Evolutionary conservation across 345 rosid genomes (phyloP), one percentile per base, ranked within the genome.

Genomic region (Limnanthes douglasii): DNA sequence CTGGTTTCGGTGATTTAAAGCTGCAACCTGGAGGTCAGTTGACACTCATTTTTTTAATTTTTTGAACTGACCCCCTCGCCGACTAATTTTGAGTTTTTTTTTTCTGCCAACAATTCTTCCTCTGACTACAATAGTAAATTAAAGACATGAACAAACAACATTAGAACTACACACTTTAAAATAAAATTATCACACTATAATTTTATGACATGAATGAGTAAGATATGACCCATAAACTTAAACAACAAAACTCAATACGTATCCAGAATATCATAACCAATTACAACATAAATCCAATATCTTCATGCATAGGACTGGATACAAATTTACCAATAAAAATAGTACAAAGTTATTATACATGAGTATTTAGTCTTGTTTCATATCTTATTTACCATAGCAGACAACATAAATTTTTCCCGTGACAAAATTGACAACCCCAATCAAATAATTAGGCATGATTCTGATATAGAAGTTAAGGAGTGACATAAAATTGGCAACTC

Each of bases 71-170:
- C 63, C 38, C 60, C 55, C 41, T 80, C 86, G 17, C 57, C 59
- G 18, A 65, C 73, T 50, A 77, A 42, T 46, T 72, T 73, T 18
- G 79, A 52, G 42, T 78, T 64, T 51, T 58, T 68, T 44, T 70
- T 79, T n/a, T n/a, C n/a, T 34, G 64, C 71, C 45, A 79, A 38
- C 15, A 76, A 49, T 65, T 88, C 97, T 69, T 88, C 97, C 59
- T 88, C 97, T 10, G 97, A 65, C 31, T 83, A 90, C 50, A 88
- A 55, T 31, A 88, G 43, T 1, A 18, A 50, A 12, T 29, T 27
- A 19, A 21, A 23, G 41, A 22, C n/a, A n/a, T n/a, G n/a, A n/a
- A n/a, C 11, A 36, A 8, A 20, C 3, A 29, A 13, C 20, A 19
- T 37, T 25, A 54, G 16, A 41, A 36, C 37, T 2, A 21, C 10